Evolutionary conservation across 2,329 filamentous ascomycete genomes (phyloP), one percentile per base, ranked within the genome.

Genomic region (Incumbomyces lentus): DNA sequence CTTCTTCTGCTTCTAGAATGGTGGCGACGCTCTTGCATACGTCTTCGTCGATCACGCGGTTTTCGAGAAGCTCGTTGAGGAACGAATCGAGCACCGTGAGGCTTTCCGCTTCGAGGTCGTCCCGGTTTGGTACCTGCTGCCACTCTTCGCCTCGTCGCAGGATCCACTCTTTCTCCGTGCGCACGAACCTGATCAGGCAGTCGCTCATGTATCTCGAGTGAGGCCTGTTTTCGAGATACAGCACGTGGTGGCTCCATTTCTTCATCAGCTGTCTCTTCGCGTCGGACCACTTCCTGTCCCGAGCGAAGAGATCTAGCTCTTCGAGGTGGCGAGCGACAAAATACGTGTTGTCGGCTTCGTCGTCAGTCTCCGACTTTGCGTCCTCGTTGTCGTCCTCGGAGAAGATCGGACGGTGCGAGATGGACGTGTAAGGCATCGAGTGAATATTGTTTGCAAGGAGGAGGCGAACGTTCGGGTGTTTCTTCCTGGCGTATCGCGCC

Each of bases 291-390:
- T 49, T 46, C 17, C 46, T 31, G 26, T 47, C 43, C 12, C 48
- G 19, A 6, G 51, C 51, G 4, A 47, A 30, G 11, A 49, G n/a
- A 16, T 56, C 55, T 6, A 57, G 47, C 10, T 46, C 37, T 40
- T 57, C 55, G 44, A 56, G 51, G 30, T 57, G 54, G 17, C 43
- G 33, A 14, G 50, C 17, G 18, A 54, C 50, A 19, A 50, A 53
- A 54, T 52, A 57, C 10, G 48, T 46, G 29, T 54, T 49, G 35
- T 56, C 55, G 14, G 55, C 52, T 31, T 58, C 56, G 26, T 58
- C 56, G 29, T 58, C 56, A 6, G 55, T 51, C 37, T 58, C 56
- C 33, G 46, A 51, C 8, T 45, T 44, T 17, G 16, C 33, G 2
- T 38, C 33, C 30, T 45, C 42, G 19, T 45, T 22, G 22, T 47